These are phyloP conservation scores for Tuber umbilicatum DNA, from an alignment of 495 filamentous ascomycete species.

Conservation along the genomic window DNA sequence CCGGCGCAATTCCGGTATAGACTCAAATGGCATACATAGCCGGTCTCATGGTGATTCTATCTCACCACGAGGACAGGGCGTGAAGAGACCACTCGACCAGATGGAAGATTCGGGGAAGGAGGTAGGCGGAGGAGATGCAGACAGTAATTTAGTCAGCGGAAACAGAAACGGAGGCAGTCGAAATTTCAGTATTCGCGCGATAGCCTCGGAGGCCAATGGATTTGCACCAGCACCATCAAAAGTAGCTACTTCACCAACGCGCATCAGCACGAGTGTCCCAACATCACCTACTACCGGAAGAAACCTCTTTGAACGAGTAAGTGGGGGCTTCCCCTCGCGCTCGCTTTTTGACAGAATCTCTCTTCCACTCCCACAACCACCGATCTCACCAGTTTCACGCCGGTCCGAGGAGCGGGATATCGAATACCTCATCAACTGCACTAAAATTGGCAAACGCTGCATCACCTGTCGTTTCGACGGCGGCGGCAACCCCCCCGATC, in stretches of 20 bases:
- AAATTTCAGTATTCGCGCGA: slow-evolving; percentile 25
- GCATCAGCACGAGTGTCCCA: neutral
- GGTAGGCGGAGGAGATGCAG: neutral
- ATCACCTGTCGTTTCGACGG: slow-evolving; percentile 29
- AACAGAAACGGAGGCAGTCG: neutral
- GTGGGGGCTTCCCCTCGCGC: slow-evolving; percentile 6
- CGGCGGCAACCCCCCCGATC: slow-evolving; percentile 1
- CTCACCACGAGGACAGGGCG: neutral
- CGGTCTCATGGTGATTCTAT: neutral
- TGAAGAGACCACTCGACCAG: neutral
- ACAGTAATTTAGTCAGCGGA: neutral
- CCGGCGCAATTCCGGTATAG: neutral
- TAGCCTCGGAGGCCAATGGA: slow-evolving; percentile 9
- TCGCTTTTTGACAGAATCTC: slow-evolving; percentile 31
- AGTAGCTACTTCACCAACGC: neutral
- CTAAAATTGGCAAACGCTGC: slow-evolving; percentile 13
- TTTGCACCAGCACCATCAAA: neutral
- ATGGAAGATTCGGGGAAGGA: neutral
- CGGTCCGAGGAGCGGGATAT: slow-evolving; percentile 27
- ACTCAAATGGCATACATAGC: neutral
- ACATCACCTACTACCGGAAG: neutral
- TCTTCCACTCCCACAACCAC: neutral
- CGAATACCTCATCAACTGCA: slow-evolving; percentile 17
- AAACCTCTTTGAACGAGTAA: neutral
- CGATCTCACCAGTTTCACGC: slow-evolving; percentile 19